These are phyloP conservation scores for Mucor saturninus DNA, from an alignment of 371 early-diverging fungal species.

Conservation along the genomic window DNA sequence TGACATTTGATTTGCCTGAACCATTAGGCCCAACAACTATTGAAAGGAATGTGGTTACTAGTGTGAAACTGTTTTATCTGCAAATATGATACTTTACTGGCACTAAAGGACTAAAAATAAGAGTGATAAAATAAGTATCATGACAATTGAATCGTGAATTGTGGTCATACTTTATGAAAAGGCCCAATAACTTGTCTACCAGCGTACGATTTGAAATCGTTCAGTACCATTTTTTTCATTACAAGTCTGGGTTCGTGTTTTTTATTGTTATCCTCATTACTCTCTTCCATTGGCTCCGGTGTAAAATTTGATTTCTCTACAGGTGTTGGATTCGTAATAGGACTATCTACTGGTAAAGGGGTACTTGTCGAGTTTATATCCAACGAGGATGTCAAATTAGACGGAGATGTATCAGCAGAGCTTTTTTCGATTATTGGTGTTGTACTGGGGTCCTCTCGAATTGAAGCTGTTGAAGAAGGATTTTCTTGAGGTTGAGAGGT, in stretches of 20 bases:
- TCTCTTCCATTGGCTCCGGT: neutral
- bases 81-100: constrained; percentile 30
- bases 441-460: no score
- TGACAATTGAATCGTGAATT: neutral
- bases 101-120: constrained; percentile 51
- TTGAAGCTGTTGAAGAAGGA: no score
- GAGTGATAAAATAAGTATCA: neutral
- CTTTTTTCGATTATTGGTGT: no score
- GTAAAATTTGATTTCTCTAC: neutral
- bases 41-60: constrained; percentile 4
- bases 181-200: constrained; percentile 94
- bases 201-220: constrained; percentile 97
- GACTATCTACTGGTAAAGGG: neutral
- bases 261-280: neutral
- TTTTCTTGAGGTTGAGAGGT: no score
- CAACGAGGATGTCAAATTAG: neutral
- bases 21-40: constrained; percentile 98
- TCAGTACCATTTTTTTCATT: constrained; percentile 90
- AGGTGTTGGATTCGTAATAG: neutral
- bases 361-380: neutral
- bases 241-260: constrained; percentile 70
- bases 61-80: neutral
- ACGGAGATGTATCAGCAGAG: neutral
- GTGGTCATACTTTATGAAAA: constrained; percentile 87
- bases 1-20: constrained; percentile 99